phyloP scores from a whole-genome alignment of 331 rosid species.

The Prunus yedoensis region DNA sequence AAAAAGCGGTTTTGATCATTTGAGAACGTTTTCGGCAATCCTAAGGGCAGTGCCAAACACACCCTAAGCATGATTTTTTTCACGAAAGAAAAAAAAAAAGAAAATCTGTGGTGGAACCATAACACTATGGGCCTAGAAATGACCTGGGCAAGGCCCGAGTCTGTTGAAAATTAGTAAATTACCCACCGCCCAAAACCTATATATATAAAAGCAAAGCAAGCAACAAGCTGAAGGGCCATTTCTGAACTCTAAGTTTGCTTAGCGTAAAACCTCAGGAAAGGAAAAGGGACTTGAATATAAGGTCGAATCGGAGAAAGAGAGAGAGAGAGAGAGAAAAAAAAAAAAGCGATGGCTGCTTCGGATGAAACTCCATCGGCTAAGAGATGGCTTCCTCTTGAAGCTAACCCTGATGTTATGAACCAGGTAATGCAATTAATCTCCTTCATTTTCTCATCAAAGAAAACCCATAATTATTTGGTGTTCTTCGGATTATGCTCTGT shows the following conservation, averaged over 20 bases:
- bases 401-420: constrained; percentile 91
- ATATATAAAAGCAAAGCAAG: background rate
- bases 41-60: too few relatives aligned
- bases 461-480: background rate
- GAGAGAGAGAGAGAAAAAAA: background rate
- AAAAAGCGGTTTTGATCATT: too few relatives aligned
- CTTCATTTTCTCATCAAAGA: background rate
- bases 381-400: constrained; percentile 99
- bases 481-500: background rate
- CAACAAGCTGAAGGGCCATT: background rate
- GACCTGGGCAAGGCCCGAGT: background rate
- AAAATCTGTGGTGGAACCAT: too few relatives aligned
- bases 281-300: background rate
- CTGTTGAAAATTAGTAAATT: background rate
- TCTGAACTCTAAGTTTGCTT: background rate
- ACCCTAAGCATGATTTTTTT: too few relatives aligned
- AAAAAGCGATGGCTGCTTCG: constrained; percentile 43
- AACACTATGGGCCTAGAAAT: background rate
- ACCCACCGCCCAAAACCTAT: constrained; percentile 16
- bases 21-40: too few relatives aligned
- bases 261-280: background rate
- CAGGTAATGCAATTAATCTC: constrained; percentile 41
- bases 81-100: too few relatives aligned
- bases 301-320: background rate
- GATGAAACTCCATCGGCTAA: constrained; percentile 50